Base-by-base conservation (phyloP, 805 yeast genomes). In the Deakozyma indianensis region DNA sequence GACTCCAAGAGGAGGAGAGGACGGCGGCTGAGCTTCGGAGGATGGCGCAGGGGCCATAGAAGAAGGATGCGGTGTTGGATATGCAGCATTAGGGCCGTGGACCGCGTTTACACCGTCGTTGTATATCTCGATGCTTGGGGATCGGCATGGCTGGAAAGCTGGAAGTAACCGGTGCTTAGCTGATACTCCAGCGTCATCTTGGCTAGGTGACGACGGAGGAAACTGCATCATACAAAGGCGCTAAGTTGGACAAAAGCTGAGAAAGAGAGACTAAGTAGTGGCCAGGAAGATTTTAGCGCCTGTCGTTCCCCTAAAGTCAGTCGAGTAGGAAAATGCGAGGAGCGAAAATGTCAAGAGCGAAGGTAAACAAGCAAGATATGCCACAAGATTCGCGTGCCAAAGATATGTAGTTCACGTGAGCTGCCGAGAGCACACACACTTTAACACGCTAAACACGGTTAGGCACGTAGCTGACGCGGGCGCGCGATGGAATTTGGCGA, bases 401-500 rank as follows among this genome's bases (percentile, higher is more conserved):
- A 14, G 5, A 32, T 32, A n/a, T 9, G 38, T n/a, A 7, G 11
- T 9, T 7, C 38, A 32, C 38, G 38, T 32, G 38, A 32, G 38
- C 38, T 5, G 38, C 38, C 7, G 41, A 35, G 41, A 20, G 7
- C 14, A n/a, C n/a, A n/a, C n/a, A n/a, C n/a, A n/a, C 14, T 35
- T 7, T 7, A 7, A 14, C 23, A 7, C 41, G 14, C 14, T 9
- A 35, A 16, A 41, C 42, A 41, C 42, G 32, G 5, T 41, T 24
- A 41, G 32, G 29, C 27, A 41, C 27, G 32, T 23, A 41, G 16
- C 11, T 14, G 24, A 41, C 42, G 24, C 29, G 32, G 32, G 16
- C 18, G 42, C 42, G 32, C 42, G 29, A 7, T 41, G 29, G 42
- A 41, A 41, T 41, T 41, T 23, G 16, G 41, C 41, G 23, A 14